These are phyloP conservation scores for Tarenaya hassleriana DNA, from an alignment of 345 rosid species.

Conservation along the genomic window DNA sequence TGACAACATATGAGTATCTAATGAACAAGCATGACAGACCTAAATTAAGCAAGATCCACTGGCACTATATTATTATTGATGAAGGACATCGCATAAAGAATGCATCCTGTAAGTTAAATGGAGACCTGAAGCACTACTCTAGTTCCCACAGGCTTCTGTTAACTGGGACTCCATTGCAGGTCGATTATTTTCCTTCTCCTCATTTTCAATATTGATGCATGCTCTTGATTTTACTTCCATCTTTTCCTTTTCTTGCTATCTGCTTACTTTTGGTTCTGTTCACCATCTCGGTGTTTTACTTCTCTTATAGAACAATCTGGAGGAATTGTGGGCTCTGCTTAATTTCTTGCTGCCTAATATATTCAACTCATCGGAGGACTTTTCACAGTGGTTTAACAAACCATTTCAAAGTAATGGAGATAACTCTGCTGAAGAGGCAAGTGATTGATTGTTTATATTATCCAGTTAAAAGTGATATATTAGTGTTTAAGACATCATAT, in stretches of 20 bases:
- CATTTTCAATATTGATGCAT: slow-evolving; percentile 2
- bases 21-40: slow-evolving; percentile 98
- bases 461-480: slow-evolving; percentile 5
- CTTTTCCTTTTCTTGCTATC: neutral
- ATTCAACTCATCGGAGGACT: slow-evolving; percentile 90
- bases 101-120: slow-evolving; percentile 96
- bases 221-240: neutral
- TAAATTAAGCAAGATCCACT: slow-evolving; percentile 74
- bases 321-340: slow-evolving; percentile 91
- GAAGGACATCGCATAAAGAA: slow-evolving; percentile 97
- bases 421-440: slow-evolving; percentile 76
- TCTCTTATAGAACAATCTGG: slow-evolving; percentile 83
- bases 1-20: slow-evolving; percentile 89
- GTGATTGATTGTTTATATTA: slow-evolving; percentile 23
- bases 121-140: slow-evolving; percentile 81
- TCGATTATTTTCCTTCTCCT: slow-evolving; percentile 14
- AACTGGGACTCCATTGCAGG: slow-evolving; percentile 95
- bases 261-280: slow-evolving; percentile 4
- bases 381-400: slow-evolving; percentile 96
- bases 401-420: slow-evolving; percentile 89
- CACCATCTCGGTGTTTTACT: slow-evolving; percentile 17
- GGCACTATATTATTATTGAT: slow-evolving; percentile 93
- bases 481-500: slow-evolving; percentile 4
- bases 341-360: slow-evolving; percentile 89
- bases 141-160: slow-evolving; percentile 78